Conservation (phyloP, 2,329 filamentous ascomycete species). For the Neofusicoccum umdonicola region DNA sequence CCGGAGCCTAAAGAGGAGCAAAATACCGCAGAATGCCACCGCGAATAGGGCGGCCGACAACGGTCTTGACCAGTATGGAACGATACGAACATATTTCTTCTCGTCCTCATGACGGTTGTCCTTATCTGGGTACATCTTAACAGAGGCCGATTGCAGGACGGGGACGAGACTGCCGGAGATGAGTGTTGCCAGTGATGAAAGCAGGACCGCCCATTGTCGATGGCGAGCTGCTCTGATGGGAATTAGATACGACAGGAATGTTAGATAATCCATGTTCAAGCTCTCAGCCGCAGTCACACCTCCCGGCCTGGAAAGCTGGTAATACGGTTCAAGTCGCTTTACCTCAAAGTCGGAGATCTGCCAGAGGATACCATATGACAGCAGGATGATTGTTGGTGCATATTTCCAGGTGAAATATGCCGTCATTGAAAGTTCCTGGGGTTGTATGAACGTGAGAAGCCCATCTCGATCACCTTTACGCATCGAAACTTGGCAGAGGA, state of each 20-base stretch:
- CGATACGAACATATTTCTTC: conserved; percentile 57
- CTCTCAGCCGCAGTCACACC: conserved; percentile 47
- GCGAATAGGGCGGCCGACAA: conserved; percentile 57
- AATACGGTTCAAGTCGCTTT: conserved; percentile 51
- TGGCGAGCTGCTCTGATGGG: conserved; percentile 62
- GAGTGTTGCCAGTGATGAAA: conserved; percentile 63
- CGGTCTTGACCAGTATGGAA: conserved; percentile 59
- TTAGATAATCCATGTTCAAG: conserved; percentile 73
- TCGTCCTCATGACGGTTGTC: conserved; percentile 44
- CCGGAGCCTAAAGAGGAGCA: conserved; percentile 61
- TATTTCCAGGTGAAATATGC: conserved; percentile 40
- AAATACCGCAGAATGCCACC: conserved; percentile 57
- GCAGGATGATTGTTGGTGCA: conserved; percentile 45
- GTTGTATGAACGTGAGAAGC: conserved; percentile 29
- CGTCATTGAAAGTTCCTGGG: conserved; percentile 29
- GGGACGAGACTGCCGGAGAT: conserved; percentile 68
- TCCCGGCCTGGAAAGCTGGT: conserved; percentile 39
- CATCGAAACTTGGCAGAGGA: conserved; percentile 36
- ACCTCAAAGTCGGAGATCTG: conserved; percentile 52
- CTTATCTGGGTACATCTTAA: conserved; percentile 57
- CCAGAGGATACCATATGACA: conserved; percentile 50
- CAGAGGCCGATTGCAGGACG: conserved; percentile 63
- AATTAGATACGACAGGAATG: conserved; percentile 63
- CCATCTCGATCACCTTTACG: conserved; percentile 25
- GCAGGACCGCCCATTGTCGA: conserved; percentile 65